Evolutionary conservation across 2,329 filamentous ascomycete genomes (phyloP).

Genomic region (Penicillium sp.): DNA sequence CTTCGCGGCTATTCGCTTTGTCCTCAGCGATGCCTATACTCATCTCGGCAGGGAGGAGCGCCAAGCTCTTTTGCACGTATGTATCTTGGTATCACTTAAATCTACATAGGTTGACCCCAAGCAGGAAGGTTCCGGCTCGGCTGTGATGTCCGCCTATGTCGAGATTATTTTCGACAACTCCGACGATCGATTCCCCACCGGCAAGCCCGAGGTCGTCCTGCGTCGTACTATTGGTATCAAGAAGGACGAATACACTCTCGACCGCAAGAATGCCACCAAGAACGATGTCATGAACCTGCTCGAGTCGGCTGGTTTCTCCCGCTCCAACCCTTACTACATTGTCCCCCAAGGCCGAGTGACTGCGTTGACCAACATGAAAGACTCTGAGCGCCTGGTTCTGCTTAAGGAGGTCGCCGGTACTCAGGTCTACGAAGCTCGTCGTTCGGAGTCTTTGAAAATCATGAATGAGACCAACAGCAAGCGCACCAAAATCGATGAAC

Average conservation of each 20-base stretch:
- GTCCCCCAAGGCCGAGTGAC: conserved; percentile 97
- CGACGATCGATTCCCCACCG: conserved; percentile 91
- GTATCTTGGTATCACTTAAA: conserved; percentile 16
- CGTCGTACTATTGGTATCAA: conserved; percentile 94
- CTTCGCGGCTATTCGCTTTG: conserved; percentile 98
- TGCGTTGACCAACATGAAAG: conserved; percentile 97
- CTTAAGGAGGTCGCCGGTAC: conserved; percentile 98
- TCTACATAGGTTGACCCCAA: conserved; percentile 22
- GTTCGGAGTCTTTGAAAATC: conserved; percentile 90
- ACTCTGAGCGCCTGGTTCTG: conserved; percentile 81
- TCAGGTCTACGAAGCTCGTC: conserved; percentile 90
- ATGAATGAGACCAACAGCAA: conserved; percentile 97
- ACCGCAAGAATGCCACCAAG: conserved; percentile 94
- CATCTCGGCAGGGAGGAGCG: conserved; percentile 95
- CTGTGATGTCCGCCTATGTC: conserved; percentile 99
- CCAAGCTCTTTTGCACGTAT: conserved; percentile 82
- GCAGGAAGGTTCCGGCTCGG: conserved; percentile 88
- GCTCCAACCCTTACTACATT: conserved; percentile 98
- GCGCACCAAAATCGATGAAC: conserved; percentile 87
- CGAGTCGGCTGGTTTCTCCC: conserved; percentile 93
- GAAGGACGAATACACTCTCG: conserved; percentile 97
- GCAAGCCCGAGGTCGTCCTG: conserved; percentile 84
- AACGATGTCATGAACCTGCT: conserved; percentile 92
- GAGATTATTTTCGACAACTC: conserved; percentile 99
- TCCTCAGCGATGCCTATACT: conserved; percentile 95